phyloP scores from a whole-genome alignment of 2,329 filamentous ascomycete genomes.

The Immersiporthe knoxdaviesiana region DNA sequence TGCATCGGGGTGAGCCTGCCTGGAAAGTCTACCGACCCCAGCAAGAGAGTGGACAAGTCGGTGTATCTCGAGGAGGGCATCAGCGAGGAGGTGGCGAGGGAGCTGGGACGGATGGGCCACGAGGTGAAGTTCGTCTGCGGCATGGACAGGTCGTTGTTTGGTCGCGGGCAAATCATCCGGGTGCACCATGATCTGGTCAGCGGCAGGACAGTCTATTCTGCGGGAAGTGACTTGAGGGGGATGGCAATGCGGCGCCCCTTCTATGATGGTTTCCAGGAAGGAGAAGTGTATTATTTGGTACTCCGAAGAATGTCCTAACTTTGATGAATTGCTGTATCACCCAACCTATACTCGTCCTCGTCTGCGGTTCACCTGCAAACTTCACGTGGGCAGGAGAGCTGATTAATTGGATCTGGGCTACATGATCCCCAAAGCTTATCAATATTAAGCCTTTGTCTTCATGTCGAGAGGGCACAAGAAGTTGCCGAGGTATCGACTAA shows the following conservation, averaged over 20 bases:
- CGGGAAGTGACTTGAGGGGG: slow-evolving; percentile 85
- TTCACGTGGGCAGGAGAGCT: background rate
- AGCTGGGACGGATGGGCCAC: slow-evolving; percentile 71
- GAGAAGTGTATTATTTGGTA: too few relatives aligned
- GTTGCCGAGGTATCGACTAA: background rate
- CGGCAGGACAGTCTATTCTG: slow-evolving; percentile 74
- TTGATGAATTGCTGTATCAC: too few relatives aligned
- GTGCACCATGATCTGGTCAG: slow-evolving; percentile 70
- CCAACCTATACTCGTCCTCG: too few relatives aligned
- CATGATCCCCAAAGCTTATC: too few relatives aligned
- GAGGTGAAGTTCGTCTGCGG: slow-evolving; percentile 68
- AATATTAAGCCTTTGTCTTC: too few relatives aligned
- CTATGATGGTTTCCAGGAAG: slow-evolving; percentile 8
- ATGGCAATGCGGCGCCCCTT: slow-evolving; percentile 61
- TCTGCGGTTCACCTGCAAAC: too few relatives aligned
- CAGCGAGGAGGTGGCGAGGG: slow-evolving; percentile 63
- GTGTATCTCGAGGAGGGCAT: slow-evolving; percentile 86
- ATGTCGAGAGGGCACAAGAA: background rate
- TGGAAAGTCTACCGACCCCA: slow-evolving; percentile 46
- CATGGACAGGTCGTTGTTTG: slow-evolving; percentile 71
- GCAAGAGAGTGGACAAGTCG: slow-evolving; percentile 60
- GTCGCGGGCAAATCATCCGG: slow-evolving; percentile 82
- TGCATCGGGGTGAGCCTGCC: slow-evolving; percentile 79
- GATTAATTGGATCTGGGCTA: too few relatives aligned
- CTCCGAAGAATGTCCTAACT: too few relatives aligned